Conservation (phyloP, 306 rosid species). For the Dicorynia guianensis region DNA sequence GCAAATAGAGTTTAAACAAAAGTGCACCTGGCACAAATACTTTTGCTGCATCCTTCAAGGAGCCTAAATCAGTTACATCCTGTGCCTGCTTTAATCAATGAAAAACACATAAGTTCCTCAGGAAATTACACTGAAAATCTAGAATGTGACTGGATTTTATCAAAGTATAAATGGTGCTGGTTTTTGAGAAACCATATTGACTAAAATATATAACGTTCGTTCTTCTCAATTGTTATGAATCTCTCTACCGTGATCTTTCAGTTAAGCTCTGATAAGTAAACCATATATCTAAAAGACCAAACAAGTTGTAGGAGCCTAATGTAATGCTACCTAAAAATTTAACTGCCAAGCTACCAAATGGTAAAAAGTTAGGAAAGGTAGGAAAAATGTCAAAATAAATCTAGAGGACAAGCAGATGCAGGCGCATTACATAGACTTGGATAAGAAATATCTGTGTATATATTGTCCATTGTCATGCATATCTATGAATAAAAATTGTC, state of each 20-base stretch:
- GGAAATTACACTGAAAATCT: not conserved
- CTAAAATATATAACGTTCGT: not conserved
- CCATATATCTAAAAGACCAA: not conserved
- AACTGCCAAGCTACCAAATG: conserved; percentile 8
- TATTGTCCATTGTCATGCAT: not conserved
- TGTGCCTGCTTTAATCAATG: conserved; percentile 71
- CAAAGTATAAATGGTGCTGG: too few relatives aligned
- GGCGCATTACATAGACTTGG: not conserved
- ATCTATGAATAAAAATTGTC: not conserved
- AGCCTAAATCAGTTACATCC: conserved; percentile 87
- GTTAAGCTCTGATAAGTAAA: not conserved
- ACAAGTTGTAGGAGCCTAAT: conserved; percentile 8
- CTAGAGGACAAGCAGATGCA: conserved; percentile 13
- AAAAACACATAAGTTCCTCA: conserved; percentile 27
- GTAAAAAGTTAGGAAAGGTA: not conserved
- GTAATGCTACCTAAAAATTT: not conserved
- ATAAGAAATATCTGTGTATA: conserved; percentile 4
- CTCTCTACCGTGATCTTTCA: conserved; percentile 16
- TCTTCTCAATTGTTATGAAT: not conserved
- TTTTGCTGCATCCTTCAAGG: conserved; percentile 83
- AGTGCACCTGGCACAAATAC: conserved; percentile 84
- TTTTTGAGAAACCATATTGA: not conserved
- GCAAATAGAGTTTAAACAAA: conserved; percentile 9
- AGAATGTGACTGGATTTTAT: too few relatives aligned
- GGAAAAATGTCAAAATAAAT: not conserved